phyloP scores from a whole-genome alignment of 106 monocot genomes.

The Alisma plantagoaquatica region DNA sequence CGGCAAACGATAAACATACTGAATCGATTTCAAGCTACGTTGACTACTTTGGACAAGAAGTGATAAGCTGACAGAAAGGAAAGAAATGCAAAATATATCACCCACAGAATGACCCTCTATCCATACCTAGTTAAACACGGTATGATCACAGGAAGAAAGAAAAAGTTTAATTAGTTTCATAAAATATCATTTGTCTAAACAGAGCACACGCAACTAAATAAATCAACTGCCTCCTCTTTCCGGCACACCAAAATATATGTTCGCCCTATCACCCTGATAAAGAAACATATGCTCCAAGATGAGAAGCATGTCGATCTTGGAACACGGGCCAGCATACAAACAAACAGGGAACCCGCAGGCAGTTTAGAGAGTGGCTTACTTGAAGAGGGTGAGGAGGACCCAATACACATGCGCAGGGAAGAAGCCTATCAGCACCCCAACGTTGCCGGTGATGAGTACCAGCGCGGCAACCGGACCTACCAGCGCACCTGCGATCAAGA shows the following conservation, averaged over 20 bases:
- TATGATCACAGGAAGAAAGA: too few relatives aligned
- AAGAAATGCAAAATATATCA: too few relatives aligned
- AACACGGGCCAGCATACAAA: not conserved
- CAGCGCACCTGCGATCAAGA: conserved; percentile 39
- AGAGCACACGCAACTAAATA: not conserved
- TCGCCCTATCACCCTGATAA: too few relatives aligned
- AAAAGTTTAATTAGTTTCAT: too few relatives aligned
- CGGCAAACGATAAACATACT: too few relatives aligned
- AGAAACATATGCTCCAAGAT: not conserved
- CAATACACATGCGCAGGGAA: conserved; percentile 82
- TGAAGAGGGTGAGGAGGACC: conserved; percentile 60
- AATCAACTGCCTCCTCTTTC: not conserved
- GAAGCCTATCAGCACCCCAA: conserved; percentile 58
- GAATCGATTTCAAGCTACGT: too few relatives aligned
- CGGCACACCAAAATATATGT: not conserved
- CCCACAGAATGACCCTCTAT: too few relatives aligned
- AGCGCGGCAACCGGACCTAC: conserved; percentile 76
- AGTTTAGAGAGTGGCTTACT: conserved; percentile 18
- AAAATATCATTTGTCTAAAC: too few relatives aligned
- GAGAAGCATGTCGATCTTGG: not conserved
- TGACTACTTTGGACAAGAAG: too few relatives aligned
- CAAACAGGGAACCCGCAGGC: not conserved
- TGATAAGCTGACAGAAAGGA: too few relatives aligned
- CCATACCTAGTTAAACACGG: too few relatives aligned
- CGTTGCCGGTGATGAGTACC: conserved; percentile 62